These are phyloP conservation scores for Capsaspora owczarzaki DNA, from an alignment of 78 protist species.

Conservation along the genomic window DNA sequence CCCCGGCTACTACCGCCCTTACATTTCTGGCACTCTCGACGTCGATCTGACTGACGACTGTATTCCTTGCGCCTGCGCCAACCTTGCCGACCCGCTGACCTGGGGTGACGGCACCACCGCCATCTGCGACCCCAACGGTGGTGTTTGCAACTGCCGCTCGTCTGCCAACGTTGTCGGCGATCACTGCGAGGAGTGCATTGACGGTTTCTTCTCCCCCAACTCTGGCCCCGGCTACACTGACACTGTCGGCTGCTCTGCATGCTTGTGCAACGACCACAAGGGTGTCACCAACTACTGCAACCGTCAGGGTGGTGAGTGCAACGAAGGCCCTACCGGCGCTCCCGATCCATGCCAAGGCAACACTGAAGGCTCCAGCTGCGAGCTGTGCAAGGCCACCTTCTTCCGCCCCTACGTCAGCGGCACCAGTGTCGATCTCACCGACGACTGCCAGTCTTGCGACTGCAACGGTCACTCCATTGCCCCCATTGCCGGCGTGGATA, in stretches of 20 bases:
- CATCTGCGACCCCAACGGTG: background rate
- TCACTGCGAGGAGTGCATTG: background rate
- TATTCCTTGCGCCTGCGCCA: background rate
- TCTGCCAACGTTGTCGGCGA: background rate
- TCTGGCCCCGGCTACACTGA: background rate
- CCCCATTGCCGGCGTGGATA: background rate
- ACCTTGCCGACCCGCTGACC: background rate
- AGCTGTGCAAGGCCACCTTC: background rate
- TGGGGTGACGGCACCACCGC: background rate
- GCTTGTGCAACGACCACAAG: constrained; percentile 8
- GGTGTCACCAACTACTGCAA: background rate
- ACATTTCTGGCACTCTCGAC: background rate
- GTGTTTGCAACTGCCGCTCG: background rate
- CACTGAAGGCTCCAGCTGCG: background rate
- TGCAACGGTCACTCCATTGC: background rate
- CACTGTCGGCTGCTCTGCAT: background rate
- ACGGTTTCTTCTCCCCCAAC: background rate
- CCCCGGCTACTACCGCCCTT: constrained; percentile 3
- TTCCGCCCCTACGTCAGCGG: constrained; percentile 3
- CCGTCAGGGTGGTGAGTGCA: background rate
- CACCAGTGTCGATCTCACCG: background rate
- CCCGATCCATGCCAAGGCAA: background rate
- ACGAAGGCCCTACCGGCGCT: background rate
- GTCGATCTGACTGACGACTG: background rate
- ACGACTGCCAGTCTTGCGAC: background rate